Conservation (phyloP, 2,329 filamentous ascomycete genomes). For the Aureobasidium sp. region DNA sequence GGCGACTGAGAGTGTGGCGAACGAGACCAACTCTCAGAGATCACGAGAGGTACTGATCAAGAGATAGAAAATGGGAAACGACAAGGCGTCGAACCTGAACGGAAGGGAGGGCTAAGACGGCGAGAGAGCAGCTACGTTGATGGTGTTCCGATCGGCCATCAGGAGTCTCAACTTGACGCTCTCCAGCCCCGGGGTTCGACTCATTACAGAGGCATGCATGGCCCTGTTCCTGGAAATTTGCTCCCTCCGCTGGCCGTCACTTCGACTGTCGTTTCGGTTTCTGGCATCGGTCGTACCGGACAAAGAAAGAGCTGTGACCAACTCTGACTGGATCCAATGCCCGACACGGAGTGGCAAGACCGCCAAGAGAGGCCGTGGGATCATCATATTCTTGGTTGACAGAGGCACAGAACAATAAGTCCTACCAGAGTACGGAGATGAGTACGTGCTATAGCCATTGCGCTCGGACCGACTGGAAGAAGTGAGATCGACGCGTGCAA, state of each 20-base stretch:
- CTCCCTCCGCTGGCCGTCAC: not conserved
- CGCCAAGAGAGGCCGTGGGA: slow-evolving; percentile 1
- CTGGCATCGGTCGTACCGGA: not conserved
- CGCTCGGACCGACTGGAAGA: no score
- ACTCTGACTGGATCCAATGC: not conserved
- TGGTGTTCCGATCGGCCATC: not conserved
- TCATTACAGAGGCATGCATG: slow-evolving; percentile 3
- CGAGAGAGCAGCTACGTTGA: slow-evolving; percentile 2
- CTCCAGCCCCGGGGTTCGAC: not conserved
- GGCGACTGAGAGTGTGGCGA: not conserved
- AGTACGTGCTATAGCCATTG: no score
- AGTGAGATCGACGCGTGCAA: no score
- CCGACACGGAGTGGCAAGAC: not conserved
- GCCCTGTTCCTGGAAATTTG: not conserved
- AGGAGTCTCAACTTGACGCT: slow-evolving; percentile 1
- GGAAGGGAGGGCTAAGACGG: not conserved
- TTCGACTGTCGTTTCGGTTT: not conserved
- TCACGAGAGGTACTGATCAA: not conserved
- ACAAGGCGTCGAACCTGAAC: slow-evolving; percentile 1
- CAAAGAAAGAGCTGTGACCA: slow-evolving; percentile 7
- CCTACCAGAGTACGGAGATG: no score
- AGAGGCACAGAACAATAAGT: no score
- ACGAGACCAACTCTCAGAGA: no score
- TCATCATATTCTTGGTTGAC: no score
- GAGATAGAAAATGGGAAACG: not conserved